Base-by-base conservation (phyloP, 352 stramenopile species). In the Phytophthora niederhauseri region DNA sequence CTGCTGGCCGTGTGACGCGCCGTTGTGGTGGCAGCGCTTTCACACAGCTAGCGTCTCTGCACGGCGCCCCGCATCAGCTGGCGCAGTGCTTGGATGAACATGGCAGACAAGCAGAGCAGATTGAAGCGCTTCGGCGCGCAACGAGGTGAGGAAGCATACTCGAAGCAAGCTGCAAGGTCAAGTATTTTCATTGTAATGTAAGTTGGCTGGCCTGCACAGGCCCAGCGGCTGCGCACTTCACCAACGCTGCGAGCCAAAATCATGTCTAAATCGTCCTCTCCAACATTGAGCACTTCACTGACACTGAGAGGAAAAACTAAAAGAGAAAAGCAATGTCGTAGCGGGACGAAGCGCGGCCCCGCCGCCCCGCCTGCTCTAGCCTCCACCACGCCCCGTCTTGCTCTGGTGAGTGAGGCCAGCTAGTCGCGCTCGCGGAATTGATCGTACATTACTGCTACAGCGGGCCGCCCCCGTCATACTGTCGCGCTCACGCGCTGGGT, bases 401-500 rank as follows among this genome's bases (percentile, higher is more conserved):
- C 65, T 38, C 49, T 60, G 49, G 30, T 55, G 55, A 54, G 30
- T 55, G 55, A 54, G n/a, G 59, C 50, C 65, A 68, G 64, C 36
- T 58, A 60, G 67, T 71, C 36, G 31, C 60, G 51, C 66, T 75
- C 38, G 46, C 36, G 60, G 30, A 72, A 64, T 75, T 77, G 61
- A 77, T 77, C 65, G 65, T 80, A 73, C 66, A 80, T 70, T 80
- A 78, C 66, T 73, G 69, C 65, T 73, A 78, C 70, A 76, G 51
- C 51, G 28, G 58, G 66, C 43, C 64, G 30, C 60, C 57, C 55
- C 43, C 57, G 30, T 78, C 73, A 94, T 70, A 90, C 75, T 68
- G 76, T 70, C 53, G 87, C 89, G 64, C 89, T 95, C 57, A 96
- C 85, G 46, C 89, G 85, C 55, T 94, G 75, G 45, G 76, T 90